phyloP scores from a whole-genome alignment of 306 rosid species.

The Lotus japonicus region DNA sequence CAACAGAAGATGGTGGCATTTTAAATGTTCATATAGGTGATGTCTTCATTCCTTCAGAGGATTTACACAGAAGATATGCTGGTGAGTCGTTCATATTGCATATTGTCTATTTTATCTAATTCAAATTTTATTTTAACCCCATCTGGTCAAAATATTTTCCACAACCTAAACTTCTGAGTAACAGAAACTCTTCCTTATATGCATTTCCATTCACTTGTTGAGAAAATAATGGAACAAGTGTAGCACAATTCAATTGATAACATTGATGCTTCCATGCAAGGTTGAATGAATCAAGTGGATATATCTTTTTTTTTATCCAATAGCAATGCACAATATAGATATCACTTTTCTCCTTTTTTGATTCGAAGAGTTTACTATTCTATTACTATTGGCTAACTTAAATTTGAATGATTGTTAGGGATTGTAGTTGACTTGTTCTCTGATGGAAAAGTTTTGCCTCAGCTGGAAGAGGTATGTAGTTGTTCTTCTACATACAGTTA shows the following conservation, averaged over 20 bases:
- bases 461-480: conserved; percentile 66
- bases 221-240: neutral
- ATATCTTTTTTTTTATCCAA: neutral
- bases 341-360: neutral
- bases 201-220: neutral
- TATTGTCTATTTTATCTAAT: too few species aligned
- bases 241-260: neutral
- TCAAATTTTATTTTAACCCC: too few species aligned
- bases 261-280: neutral
- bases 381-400: conserved; percentile 25
- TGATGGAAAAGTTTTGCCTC: conserved; percentile 69
- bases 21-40: conserved; percentile 74
- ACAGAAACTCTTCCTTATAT: neutral
- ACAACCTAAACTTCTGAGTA: conserved; percentile 1
- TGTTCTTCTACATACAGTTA: neutral
- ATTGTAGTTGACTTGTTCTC: conserved; percentile 80
- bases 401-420: conserved; percentile 54
- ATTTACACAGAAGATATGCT: conserved; percentile 57
- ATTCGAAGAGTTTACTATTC: neutral
- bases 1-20: conserved; percentile 64
- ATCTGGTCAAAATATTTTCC: too few species aligned
- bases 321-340: neutral
- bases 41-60: conserved; percentile 58
- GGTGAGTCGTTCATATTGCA: conserved; percentile 49
- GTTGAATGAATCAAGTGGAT: neutral